Conservation (phyloP, 805 yeast species). For the Yarrowia keelungensis region DNA sequence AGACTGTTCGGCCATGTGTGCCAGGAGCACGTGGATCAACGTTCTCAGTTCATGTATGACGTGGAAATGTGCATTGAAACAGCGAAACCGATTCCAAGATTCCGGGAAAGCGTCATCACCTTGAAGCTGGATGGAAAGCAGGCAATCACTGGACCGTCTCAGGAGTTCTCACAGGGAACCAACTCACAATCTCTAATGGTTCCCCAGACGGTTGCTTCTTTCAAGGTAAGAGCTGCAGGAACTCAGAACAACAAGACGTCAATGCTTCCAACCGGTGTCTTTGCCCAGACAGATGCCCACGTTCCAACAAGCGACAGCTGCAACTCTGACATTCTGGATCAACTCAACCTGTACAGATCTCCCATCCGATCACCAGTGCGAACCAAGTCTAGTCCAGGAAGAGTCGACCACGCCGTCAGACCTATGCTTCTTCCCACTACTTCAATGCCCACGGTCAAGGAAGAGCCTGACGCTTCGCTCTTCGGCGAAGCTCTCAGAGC, state of each 20-base stretch:
- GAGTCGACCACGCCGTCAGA: background rate
- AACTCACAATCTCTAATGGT: conserved; percentile 2
- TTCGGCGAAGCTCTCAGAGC: background rate
- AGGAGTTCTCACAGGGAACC: background rate
- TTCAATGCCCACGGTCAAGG: conserved; percentile 8
- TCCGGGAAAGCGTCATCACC: background rate
- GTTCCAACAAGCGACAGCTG: conserved; percentile 22
- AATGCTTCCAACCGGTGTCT: conserved; percentile 11
- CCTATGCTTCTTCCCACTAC: conserved; percentile 4
- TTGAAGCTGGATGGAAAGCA: background rate
- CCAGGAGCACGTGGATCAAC: conserved; percentile 26
- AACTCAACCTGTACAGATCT: conserved; percentile 23
- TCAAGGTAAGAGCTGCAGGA: conserved; percentile 24
- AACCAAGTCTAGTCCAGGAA: conserved; percentile 14
- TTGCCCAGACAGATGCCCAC: conserved; percentile 12
- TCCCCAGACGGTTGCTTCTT: background rate
- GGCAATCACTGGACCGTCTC: background rate
- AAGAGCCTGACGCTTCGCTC: background rate
- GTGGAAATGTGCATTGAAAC: conserved; percentile 32
- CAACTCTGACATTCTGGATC: conserved; percentile 29
- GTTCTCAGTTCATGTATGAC: conserved; percentile 18
- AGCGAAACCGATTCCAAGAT: conserved; percentile 23
- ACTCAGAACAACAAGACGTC: background rate
- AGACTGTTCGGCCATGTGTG: conserved; percentile 21
- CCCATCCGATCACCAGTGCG: conserved; percentile 7